These are phyloP conservation scores for Ailanthus altissimus DNA, from an alignment of 345 rosid genomes.

Conservation along the genomic window DNA sequence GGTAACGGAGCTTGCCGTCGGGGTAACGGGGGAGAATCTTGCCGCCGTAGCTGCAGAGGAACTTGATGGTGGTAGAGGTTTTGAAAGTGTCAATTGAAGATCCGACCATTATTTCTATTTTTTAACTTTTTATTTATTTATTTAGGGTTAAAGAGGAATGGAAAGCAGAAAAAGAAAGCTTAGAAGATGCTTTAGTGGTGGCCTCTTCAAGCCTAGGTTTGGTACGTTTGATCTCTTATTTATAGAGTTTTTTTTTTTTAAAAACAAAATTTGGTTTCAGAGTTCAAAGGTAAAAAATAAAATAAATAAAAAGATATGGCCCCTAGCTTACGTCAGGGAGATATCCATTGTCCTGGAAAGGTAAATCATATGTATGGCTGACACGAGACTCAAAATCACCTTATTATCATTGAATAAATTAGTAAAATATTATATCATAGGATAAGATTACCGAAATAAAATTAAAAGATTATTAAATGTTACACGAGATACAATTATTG, in stretches of 20 bases:
- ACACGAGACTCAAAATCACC: background rate
- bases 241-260: constrained; percentile 37
- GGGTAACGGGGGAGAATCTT: constrained; percentile 79
- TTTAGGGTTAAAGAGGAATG: background rate
- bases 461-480: too few species aligned
- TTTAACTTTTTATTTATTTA: too few species aligned
- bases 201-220: constrained; percentile 48
- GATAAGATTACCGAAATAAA: too few species aligned
- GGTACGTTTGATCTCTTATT: constrained; percentile 27
- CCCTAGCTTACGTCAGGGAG: background rate
- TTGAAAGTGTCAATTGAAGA: constrained; percentile 27
- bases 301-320: too few species aligned
- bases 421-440: too few species aligned
- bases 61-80: constrained; percentile 49
- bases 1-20: constrained; percentile 85
- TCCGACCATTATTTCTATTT: constrained; percentile 39
- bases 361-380: background rate
- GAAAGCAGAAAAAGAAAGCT: background rate
- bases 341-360: background rate
- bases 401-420: too few species aligned
- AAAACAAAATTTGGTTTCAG: too few species aligned
- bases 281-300: too few species aligned
- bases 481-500: too few species aligned
- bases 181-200: constrained; percentile 18
- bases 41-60: constrained; percentile 91